Base-by-base conservation (phyloP, 2,329 filamentous ascomycete genomes). In the Podosphaera aphanis region DNA sequence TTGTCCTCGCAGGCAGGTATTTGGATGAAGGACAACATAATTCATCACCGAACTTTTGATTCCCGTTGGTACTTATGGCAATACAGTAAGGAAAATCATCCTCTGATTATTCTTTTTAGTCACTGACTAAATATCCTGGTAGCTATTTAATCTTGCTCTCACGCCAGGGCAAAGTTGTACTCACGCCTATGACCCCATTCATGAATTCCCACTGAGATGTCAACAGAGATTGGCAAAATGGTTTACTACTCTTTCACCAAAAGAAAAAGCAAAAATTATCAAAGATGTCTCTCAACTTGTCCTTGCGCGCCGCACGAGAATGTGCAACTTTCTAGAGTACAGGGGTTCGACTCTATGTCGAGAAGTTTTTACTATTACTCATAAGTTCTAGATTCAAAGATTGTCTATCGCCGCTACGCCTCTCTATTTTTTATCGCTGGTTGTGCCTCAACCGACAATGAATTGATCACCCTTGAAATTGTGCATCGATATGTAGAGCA, bases 281-380 rank as follows among this genome's bases (percentile, higher is more conserved):
- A 98, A 98, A 66, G 90, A 98, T 70, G 90, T 98, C 58, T 85
- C 90, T 50, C 90, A 95, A 66, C 81, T 95, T 43, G 90, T 98
- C 55, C 78, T 98, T 54, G 90, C 90, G 51, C 77, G 90, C 55
- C 77, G 90, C 59, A 95, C 90, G 49, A 84, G 90, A 62, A 98
- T 98, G 90, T 98, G 90, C 74, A 98, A 98, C 66, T 98, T 98
- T 65, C 74, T 98, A 49, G 90, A 98, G 63, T 98, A 98, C 66
- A 98, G 98, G 77, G 88, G 88, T 92, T 55, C 43, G 61, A 16
- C 23, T 45, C 25, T 19, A 10, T 20, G 4, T 33, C 10, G 29
- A 33, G 11, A 13, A 20, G 27, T 21, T 18, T 16, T 27, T 16
- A 31, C n/a, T 19, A 18, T 45, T 42, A 42, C 52, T 57, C 45